Base-by-base conservation (phyloP, 441 rosid genomes). In the Hura crepitans region DNA sequence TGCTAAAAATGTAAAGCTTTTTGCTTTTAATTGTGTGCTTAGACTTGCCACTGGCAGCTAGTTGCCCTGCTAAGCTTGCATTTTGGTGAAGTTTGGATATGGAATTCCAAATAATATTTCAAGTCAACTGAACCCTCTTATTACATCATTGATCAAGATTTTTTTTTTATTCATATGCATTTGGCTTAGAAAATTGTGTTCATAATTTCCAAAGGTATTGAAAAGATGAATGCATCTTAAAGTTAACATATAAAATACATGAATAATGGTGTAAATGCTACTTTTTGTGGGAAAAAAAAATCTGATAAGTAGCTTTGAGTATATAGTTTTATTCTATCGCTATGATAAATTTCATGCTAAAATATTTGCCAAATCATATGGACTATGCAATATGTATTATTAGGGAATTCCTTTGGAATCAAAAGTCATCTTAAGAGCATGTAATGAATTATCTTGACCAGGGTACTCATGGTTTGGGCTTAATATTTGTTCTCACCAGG, bases 401-500 rank as follows among this genome's bases (percentile, higher is more conserved):
- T n/a, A n/a, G n/a, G n/a, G n/a, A n/a, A n/a, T n/a, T n/a, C n/a
- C n/a, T n/a, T n/a, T n/a, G n/a, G n/a, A n/a, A n/a, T n/a, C n/a
- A n/a, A n/a, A n/a, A n/a, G n/a, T n/a, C n/a, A n/a, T n/a, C n/a
- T n/a, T n/a, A n/a, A 65, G 65, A 70, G 47, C 57, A 59, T 69
- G 35, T 5, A 50, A 22, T 30, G 31, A 65, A 68, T 43, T 35
- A 35, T 63, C 20, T 64, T 35, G 60, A 67, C 66, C 39, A 55
- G 47, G 50, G 45, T 54, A 12, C 68, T 37, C 59, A 54, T 57
- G 23, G 64, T 71, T 27, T 55, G 65, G 57, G 58, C n/a, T 22
- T 53, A 4, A 18, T 33, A n/a, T 54, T 46, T 66, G 65, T 71
- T 56, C 43, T 11, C 75, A 74, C 72, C 97, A 95, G 99, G 99